A percentile compares a stretch with the other conserved stretches of the same genome.
phyloP scores from a whole-genome alignment of 768 basidiomycete species.

The Rhodosporidiobolus odoratus region DNA sequence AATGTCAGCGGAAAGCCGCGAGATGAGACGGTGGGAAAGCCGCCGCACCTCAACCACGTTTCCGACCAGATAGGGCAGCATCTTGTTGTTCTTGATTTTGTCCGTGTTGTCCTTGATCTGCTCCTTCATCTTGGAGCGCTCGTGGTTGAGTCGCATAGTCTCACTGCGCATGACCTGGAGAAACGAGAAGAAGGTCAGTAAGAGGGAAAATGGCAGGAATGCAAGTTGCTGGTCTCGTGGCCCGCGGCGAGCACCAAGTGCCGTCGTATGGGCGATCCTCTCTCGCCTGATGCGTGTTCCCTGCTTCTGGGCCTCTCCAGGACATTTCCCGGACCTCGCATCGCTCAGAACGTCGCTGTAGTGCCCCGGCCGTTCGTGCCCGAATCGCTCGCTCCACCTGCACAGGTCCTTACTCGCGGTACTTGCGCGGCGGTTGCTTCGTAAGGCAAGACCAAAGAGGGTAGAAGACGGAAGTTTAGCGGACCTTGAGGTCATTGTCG shows the following conservation, averaged over 20 bases:
- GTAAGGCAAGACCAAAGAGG: too few species aligned
- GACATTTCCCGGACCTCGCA: too few species aligned
- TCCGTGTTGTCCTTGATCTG: constrained; percentile 97
- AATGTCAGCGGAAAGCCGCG: background rate
- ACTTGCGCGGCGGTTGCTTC: background rate
- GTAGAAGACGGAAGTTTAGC: constrained; percentile 31
- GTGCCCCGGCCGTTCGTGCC: background rate
- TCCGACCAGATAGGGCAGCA: constrained; percentile 92
- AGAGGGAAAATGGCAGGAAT: background rate
- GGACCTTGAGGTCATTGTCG: constrained; percentile 91
- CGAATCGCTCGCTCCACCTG: background rate
- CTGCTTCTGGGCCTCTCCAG: too few species aligned
- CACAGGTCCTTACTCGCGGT: background rate
- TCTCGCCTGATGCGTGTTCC: too few species aligned
- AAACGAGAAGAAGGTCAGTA: background rate
- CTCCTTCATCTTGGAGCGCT: constrained; percentile 93
- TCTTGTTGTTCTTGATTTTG: constrained; percentile 99
- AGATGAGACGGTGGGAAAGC: background rate
- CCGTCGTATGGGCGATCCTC: too few species aligned
- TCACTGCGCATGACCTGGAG: constrained; percentile 92
- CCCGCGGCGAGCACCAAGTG: too few species aligned
- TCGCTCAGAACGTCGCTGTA: background rate
- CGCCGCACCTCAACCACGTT: constrained; percentile 86
- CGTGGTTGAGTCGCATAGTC: constrained; percentile 81
- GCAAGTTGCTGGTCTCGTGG: background rate